phyloP scores from a whole-genome alignment of 805 yeast genomes.

The Nakazawaea wickerhamii region DNA sequence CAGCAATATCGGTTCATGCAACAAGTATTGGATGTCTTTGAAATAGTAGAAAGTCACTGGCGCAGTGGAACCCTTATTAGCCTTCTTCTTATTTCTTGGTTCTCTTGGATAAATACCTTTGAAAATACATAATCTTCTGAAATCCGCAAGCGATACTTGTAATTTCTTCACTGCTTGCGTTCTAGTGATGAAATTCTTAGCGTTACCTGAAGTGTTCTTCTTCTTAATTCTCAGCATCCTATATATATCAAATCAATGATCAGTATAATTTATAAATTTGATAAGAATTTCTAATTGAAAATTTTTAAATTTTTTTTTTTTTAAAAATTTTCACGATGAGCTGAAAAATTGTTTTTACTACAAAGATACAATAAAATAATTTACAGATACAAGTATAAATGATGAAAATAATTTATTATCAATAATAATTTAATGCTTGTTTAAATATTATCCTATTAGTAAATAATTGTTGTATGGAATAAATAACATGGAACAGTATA shows the following conservation, averaged over 20 bases:
- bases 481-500: not conserved
- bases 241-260: not conserved
- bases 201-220: constrained; percentile 83
- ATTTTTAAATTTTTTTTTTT: not conserved
- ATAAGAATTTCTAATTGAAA: not conserved
- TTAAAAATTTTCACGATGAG: constrained; percentile 1
- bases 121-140: constrained; percentile 94
- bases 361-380: not conserved
- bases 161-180: constrained; percentile 89
- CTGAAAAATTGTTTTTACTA: not conserved
- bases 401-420: not conserved
- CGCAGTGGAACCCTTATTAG: constrained; percentile 96
- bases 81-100: constrained; percentile 92
- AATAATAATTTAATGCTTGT: not conserved
- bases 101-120: constrained; percentile 98
- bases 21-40: constrained; percentile 89
- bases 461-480: not conserved
- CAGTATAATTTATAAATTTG: not conserved
- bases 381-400: not conserved
- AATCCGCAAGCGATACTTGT: constrained; percentile 93
- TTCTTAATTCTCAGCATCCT: constrained; percentile 65
- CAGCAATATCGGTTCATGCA: constrained; percentile 89
- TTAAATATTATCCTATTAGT: not conserved
- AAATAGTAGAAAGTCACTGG: constrained; percentile 91
- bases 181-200: constrained; percentile 87